Base-by-base conservation (phyloP, 208 protist species). In the Spongospora subterranea region DNA sequence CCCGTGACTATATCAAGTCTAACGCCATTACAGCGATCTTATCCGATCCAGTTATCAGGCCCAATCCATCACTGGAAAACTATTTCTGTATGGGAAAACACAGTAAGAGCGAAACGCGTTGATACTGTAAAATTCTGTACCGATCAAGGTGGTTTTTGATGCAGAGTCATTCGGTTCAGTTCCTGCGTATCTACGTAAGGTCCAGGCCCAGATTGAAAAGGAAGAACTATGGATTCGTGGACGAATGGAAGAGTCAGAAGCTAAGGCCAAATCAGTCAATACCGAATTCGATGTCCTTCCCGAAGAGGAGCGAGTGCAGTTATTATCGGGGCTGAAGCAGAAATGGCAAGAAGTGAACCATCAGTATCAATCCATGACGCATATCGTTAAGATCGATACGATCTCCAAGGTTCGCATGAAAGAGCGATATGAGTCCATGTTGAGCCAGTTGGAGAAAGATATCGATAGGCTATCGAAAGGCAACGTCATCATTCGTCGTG, bases 331-430 rank as follows among this genome's bases (percentile, higher is more conserved):
- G 6, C n/a, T 82, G 35, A 82, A 82, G 35, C 11, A 6, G 71
- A 82, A 82, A 82, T 82, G 71, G 71, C 17, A 6, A 6, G 71
- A 82, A n/a, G 71, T 82, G 17, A 82, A 43, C 35, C 71, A 82
- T 82, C 71, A 35, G 6, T 82, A 82, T 43, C 71, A 82, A n/a
- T 20, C 71, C 71, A 82, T 82, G 71, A 82, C 71, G 40, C 71
- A 82, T 43, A n/a, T 82, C 17, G 71, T 82, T 13, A 82, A 82
- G 71, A 6, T 82, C 71, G 71, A 82, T 45, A 35, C 71, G 71
- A 82, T 82, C 35, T 39, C 17, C 71, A 82, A 82, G 35, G 71
- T 82, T 43, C 71, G 40, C 6, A 82, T 17, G 17, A 82, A 82
- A 43, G 71, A 82, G 40, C n/a, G 35, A 6, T n/a, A 45, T 13